Evolutionary conservation across 352 stramenopile species (phyloP).

Genomic region (Thraustochytrium striatum): DNA sequence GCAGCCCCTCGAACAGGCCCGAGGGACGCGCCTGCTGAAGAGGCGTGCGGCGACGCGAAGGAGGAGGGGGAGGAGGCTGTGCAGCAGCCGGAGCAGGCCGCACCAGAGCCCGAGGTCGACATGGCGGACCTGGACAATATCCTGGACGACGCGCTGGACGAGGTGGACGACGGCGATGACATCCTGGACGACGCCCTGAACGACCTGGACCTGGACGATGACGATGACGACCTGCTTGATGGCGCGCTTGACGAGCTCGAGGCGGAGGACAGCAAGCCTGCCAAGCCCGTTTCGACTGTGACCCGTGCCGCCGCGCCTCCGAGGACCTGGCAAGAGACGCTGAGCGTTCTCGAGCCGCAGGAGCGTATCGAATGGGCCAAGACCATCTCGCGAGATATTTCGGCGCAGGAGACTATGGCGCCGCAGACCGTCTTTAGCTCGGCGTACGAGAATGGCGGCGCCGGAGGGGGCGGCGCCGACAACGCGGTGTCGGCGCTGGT

Average conservation of each 20-base stretch:
- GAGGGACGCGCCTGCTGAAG: neutral
- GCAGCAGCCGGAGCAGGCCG: neutral
- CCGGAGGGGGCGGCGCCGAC: neutral
- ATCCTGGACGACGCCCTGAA: conserved; percentile 4
- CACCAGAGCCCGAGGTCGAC: neutral
- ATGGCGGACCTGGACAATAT: neutral
- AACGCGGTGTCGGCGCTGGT: conserved; percentile 26
- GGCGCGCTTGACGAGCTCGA: neutral
- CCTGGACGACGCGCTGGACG: conserved; percentile 26
- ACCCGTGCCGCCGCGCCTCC: neutral
- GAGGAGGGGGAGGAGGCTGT: neutral
- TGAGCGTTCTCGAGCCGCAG: neutral
- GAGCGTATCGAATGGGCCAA: conserved; percentile 45
- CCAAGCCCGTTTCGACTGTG: neutral
- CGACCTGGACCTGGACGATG: conserved; percentile 2
- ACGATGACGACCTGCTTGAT: neutral
- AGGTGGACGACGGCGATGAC: neutral
- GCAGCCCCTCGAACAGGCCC: neutral
- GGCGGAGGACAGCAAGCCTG: neutral
- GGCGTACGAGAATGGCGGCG: conserved; percentile 9
- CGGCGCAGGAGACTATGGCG: neutral
- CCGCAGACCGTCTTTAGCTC: conserved; percentile 27
- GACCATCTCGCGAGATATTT: conserved; percentile 29
- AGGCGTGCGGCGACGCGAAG: neutral
- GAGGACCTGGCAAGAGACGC: conserved; percentile 21